Evolutionary conservation across 345 rosid genomes (phyloP), one percentile per base, ranked within the genome.

Genomic region (Pistacia integerrima): DNA sequence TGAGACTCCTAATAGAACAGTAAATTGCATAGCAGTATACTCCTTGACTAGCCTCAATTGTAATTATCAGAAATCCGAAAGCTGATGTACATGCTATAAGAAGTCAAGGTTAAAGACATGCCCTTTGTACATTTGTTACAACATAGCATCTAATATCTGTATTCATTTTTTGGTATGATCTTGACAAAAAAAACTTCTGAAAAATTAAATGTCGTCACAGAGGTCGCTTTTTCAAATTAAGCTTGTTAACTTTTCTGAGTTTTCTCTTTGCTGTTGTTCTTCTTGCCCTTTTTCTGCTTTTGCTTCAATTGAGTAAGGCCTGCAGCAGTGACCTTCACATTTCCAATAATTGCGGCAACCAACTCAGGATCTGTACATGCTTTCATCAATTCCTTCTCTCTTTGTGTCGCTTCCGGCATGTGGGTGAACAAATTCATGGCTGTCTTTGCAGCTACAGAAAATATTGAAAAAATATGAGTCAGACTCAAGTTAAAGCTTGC

Each of bases 371-470:
- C 99, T 0, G 97, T 89, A 77, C 97, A 97, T 3, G 95, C 98
- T 78, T 97, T 97, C 95, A 92, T 94, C 84, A 97, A 84, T 81
- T 93, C 98, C 84, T 92, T 94, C 90, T 97, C 98, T 73, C 98
- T 91, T 13, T 46, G 82, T 20, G 91, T 82, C 38, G 97, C 93
- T 59, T 97, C 99, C 0, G 87, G 68, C 91, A 87, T 90, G 80
- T 97, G 99, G 82, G 90, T 87, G 69, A 97, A 94, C 80, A 97
- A 84, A 85, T 92, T 92, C 97, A 90, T 89, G 5, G 97, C 97
- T 52, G 90, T 91, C 84, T 94, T 97, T 17, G 95, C 95, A 83
- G 97, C 99, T 94, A 25, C 52, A 75, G 18, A 55, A 2, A 13
- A 38, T 28, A 7, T 28, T 3, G 7, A 70, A 69, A n/a, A 35